Base-by-base conservation (phyloP, 495 filamentous ascomycete species). In the Penicillium mononematosum region DNA sequence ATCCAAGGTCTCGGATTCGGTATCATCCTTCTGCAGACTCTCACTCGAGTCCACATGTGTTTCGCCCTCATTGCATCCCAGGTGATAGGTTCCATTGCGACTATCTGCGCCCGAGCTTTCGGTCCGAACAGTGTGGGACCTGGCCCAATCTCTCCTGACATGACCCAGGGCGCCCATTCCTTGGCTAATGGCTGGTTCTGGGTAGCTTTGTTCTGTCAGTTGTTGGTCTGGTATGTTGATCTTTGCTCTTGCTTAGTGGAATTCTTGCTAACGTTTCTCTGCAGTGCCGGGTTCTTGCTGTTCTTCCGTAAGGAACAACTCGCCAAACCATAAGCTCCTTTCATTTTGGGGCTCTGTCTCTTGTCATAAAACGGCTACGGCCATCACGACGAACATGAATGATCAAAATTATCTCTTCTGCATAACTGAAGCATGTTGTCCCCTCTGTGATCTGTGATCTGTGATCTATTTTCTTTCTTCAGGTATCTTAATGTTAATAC, bases 251-350 rank as follows among this genome's bases (percentile, higher is more conserved):
- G 11, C 8, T 9, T n/a, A n/a, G 12, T n/a, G 12, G 19, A 39
- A 42, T 41, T n/a, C 45, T 17, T n/a, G 10, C 58, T 61, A 61
- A 61, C 42, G 39, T 42, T 3, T 45, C 20, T 55, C 25, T 47
- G 5, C 44, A 74, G 80, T 60, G 69, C 83, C 45, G 85, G 86
- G 0, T 89, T 85, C 73, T 78, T 86, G 45, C 73, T 81, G 67
- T 88, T 87, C 73, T 89, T 88, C 77, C 74, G 85, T 39, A 88
- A 86, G 75, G 85, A 87, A 69, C 85, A 88, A 67, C 77, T 87
- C 47, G 74, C 73, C 46, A 88, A 88, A 73, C 85, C 85, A 31
- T 84, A 67, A 63, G 34, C 39, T 27, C 25, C 10, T 6, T 34
- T 36, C 12, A 1, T 24, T 36, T 38, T 14, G 29, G 17, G 10